Base-by-base conservation (phyloP, 208 protist genomes). In the Crithidia sp. region DNA sequence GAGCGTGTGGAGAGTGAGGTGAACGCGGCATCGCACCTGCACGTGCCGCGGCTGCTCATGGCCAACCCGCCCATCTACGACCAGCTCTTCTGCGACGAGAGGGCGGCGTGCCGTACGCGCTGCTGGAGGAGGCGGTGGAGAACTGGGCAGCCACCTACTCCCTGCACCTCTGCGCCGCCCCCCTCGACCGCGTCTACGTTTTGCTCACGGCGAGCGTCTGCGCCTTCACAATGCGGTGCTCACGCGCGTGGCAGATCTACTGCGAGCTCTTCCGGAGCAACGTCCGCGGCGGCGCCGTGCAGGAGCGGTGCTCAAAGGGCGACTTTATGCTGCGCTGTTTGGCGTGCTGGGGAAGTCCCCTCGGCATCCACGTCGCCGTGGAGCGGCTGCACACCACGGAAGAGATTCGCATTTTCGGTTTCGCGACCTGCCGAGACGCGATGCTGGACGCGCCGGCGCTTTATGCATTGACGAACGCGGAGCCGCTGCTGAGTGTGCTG, bases 211-310 rank as follows among this genome's bases (percentile, higher is more conserved):
- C 84, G 4, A 86, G 87, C 59, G 84, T 90, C n/a, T 77, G 76
- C 45, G 62, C 81, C 45, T 92, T 92, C 70, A 83, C 82, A 7
- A 87, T 92, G 85, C 63, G 76, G 59, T 88, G 81, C 63, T 73
- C 87, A 5, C 76, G 54, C 19, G 55, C 75, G 41, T 95, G 90
- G 90, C 90, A 95, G 68, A 39, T 77, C 3, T 92, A 91, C 74
- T 76, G 73, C 64, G 39, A 81, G 49, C 53, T 85, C 45, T 66
- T 84, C n/a, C 78, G 77, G 70, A 49, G 64, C n/a, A 77, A 81
- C 52, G 54, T 52, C 13, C 63, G 80, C 36, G 55, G 76, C 1
- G 68, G 77, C 28, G 74, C 67, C n/a, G 56, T 66, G 58, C 58
- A 71, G n/a, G 58, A 62, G n/a, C 76, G 71, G 7, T 87, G 73